Conservation (phyloP, 2,329 filamentous ascomycete species). For the Aspergillaceae sp. region DNA sequence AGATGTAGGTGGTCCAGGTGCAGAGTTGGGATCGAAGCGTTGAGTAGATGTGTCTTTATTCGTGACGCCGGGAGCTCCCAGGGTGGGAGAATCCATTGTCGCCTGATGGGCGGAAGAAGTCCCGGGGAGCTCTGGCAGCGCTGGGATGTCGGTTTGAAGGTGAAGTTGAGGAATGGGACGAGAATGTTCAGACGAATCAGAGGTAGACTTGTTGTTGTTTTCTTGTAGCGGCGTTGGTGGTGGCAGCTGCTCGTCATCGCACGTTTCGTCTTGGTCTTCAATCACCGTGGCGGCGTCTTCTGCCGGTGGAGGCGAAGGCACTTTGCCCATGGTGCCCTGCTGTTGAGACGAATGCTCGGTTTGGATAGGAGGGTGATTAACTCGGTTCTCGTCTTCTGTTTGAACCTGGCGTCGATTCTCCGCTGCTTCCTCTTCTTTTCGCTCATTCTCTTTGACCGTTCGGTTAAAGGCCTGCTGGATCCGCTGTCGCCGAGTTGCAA, state of each 20-base stretch:
- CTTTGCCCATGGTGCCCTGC: conserved; percentile 3
- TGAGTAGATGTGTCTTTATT: conserved; percentile 4
- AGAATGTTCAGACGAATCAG: not conserved
- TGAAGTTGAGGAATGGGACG: conserved; percentile 17
- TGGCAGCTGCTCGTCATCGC: conserved; percentile 8
- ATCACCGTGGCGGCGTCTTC: conserved; percentile 18
- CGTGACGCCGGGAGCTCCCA: conserved; percentile 23
- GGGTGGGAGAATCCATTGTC: conserved; percentile 37
- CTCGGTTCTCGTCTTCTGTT: conserved; percentile 43
- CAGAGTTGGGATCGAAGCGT: conserved; percentile 2
- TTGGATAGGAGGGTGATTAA: conserved; percentile 15
- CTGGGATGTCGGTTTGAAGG: conserved; percentile 17
- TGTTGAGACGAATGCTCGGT: not conserved
- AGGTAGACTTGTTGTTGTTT: not conserved
- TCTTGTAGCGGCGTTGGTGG: not conserved
- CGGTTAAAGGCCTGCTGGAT: conserved; percentile 81
- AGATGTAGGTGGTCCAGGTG: conserved; percentile 15
- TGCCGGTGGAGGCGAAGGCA: conserved; percentile 2
- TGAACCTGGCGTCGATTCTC: conserved; percentile 37
- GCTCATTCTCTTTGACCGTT: conserved; percentile 61
- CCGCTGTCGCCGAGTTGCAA: conserved; percentile 69
- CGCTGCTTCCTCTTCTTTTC: conserved; percentile 50
- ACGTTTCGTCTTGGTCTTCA: conserved; percentile 9
- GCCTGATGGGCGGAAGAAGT: conserved; percentile 8
- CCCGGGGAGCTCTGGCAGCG: not conserved